These are phyloP conservation scores for Glarea lozoyensis DNA, from an alignment of 495 filamentous ascomycete genomes.

Conservation along the genomic window DNA sequence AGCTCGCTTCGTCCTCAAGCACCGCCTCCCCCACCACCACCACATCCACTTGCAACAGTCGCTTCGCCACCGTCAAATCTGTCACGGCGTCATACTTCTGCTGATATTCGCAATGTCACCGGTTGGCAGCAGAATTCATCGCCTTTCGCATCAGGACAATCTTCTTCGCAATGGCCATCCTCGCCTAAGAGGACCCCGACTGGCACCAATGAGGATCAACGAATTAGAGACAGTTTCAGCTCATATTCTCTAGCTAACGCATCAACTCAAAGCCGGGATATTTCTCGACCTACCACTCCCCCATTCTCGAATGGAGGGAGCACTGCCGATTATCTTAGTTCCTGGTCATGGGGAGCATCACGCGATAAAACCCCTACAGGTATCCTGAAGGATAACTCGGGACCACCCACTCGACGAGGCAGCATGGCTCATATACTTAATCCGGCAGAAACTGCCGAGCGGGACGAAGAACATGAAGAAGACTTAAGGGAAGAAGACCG, in stretches of 20 bases:
- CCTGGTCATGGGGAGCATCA: constrained; percentile 44
- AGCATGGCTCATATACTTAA: constrained; percentile 67
- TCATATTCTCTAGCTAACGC: constrained; percentile 65
- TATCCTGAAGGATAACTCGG: constrained; percentile 40
- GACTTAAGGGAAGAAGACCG: constrained; percentile 48
- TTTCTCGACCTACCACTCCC: constrained; percentile 67
- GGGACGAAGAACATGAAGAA: constrained; percentile 62
- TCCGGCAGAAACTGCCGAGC: constrained; percentile 67
- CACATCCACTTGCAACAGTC: constrained; percentile 68
- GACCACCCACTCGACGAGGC: constrained; percentile 45
- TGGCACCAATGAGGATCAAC: constrained; percentile 57
- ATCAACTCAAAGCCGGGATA: constrained; percentile 33
- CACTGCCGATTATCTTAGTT: constrained; percentile 39
- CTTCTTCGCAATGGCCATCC: constrained; percentile 74
- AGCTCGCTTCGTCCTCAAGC: constrained; percentile 63
- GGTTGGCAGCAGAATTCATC: constrained; percentile 74
- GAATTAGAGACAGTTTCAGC: constrained; percentile 71
- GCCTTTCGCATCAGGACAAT: constrained; percentile 64
- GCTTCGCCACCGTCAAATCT: constrained; percentile 70
- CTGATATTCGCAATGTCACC: constrained; percentile 77
- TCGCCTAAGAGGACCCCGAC: constrained; percentile 61
- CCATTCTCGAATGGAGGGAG: constrained; percentile 38
- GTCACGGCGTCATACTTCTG: constrained; percentile 83
- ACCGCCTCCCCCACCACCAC: constrained; percentile 54
- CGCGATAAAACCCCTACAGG: constrained; percentile 20